Evolutionary conservation across 2,329 filamentous ascomycete species (phyloP).

Genomic region (Triangularia setosa): DNA sequence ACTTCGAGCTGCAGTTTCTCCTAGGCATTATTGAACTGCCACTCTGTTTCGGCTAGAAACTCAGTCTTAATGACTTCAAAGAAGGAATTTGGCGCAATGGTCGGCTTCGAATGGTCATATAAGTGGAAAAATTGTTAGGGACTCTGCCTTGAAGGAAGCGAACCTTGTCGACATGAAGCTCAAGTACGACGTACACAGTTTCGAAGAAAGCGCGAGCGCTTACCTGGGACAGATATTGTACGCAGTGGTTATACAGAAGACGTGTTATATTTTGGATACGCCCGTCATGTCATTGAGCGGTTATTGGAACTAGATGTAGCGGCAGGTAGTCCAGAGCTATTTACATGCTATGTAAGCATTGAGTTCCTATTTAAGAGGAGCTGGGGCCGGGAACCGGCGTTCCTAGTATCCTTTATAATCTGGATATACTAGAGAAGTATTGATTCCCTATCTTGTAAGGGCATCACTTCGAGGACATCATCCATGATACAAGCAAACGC

Average conservation of each 20-base stretch:
- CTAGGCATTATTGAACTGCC: background rate
- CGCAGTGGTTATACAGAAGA: background rate
- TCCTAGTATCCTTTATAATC: background rate
- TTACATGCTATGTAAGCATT: background rate
- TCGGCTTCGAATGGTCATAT: background rate
- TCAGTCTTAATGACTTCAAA: background rate
- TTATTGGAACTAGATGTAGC: background rate
- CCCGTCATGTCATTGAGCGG: background rate
- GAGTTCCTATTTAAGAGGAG: background rate
- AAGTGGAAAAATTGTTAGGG: background rate
- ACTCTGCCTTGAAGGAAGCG: background rate
- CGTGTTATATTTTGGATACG: background rate
- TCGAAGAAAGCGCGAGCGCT: background rate
- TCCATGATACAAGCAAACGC: conserved; percentile 14
- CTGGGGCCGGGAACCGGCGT: background rate
- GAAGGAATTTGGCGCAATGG: background rate
- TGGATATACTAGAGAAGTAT: background rate
- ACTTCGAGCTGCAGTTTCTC: background rate
- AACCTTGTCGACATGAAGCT: background rate
- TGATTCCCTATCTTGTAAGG: background rate
- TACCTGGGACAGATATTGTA: background rate
- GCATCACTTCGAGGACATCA: background rate
- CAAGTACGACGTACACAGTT: background rate
- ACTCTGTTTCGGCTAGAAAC: background rate
- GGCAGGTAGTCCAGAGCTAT: background rate